Evolutionary conservation across 768 basidiomycete species (phyloP).

Genomic region (Trametes cinnabarina): DNA sequence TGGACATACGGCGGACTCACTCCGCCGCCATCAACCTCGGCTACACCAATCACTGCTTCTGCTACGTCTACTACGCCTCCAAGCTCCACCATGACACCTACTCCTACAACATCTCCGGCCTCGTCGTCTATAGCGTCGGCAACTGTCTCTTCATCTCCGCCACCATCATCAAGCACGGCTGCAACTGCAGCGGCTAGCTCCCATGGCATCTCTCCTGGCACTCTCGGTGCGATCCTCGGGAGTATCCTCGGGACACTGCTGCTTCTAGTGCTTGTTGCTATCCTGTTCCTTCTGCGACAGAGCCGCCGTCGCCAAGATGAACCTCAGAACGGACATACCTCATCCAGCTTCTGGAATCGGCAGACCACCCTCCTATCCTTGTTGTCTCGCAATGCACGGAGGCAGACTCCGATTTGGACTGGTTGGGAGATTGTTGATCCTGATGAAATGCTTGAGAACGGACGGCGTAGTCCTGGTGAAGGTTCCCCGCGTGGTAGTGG

Average conservation of each 20-base stretch:
- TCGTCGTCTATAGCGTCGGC: conserved; percentile 4
- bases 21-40: conserved; percentile 48
- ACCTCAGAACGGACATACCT: conserved; percentile 21
- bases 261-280: conserved; percentile 52
- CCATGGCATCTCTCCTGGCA: conserved; percentile 25
- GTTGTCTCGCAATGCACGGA: conserved; percentile 15
- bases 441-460: conserved; percentile 10
- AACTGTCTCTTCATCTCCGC: conserved; percentile 1
- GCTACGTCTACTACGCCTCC: conserved; percentile 14
- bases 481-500: conserved; percentile 69
- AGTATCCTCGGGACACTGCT: conserved; percentile 59
- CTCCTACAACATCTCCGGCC: conserved; percentile 9
- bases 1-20: conserved; percentile 79
- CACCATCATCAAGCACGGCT: conserved; percentile 6
- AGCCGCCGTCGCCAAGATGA: conserved; percentile 23
- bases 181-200: conserved; percentile 15
- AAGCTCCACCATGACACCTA: conserved; percentile 14
- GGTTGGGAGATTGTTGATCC: conserved; percentile 33
- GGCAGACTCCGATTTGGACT: conserved; percentile 31
- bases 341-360: conserved; percentile 41
- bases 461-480: conserved; percentile 43
- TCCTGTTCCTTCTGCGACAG: conserved; percentile 40
- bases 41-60: conserved; percentile 19
- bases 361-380: conserved; percentile 27
- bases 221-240: conserved; percentile 59